Evolutionary conservation across 192 early-diverging fungal genomes (phyloP).

Genomic region (Coemansia sp.): DNA sequence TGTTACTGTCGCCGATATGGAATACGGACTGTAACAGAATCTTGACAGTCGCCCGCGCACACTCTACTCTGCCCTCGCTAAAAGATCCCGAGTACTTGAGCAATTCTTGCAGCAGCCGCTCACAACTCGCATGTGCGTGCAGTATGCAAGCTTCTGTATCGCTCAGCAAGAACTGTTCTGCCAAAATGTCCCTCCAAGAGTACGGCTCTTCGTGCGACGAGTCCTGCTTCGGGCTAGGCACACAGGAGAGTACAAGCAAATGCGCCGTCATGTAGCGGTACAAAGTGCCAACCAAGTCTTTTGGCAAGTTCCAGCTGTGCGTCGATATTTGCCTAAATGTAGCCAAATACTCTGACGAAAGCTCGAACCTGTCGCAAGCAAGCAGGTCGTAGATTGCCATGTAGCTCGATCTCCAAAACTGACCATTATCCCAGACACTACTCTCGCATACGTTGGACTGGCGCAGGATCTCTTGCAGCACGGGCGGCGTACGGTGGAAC

Average conservation of each 20-base stretch:
- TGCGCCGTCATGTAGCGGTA: constrained; percentile 1
- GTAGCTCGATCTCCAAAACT: background rate
- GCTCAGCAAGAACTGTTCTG: background rate
- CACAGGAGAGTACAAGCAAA: background rate
- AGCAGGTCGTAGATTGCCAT: background rate
- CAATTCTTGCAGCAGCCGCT: background rate
- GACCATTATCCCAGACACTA: background rate
- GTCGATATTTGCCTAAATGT: background rate
- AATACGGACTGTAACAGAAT: background rate
- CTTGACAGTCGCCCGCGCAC: background rate
- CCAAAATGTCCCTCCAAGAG: background rate
- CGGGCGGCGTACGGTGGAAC: background rate
- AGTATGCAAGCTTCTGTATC: background rate
- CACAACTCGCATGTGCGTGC: background rate
- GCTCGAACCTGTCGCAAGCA: background rate
- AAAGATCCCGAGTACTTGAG: background rate
- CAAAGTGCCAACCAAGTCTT: background rate
- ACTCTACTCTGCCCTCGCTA: background rate
- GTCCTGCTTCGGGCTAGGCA: background rate
- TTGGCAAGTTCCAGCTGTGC: background rate
- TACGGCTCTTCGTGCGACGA: background rate
- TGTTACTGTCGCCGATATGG: background rate
- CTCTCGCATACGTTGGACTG: background rate
- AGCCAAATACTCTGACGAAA: background rate
- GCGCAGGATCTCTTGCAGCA: background rate